Percentiles rank a stretch among this genome's conserved stretches.
Conservation (phyloP, 192 early-diverging fungal genomes). For the Coemansia sp. region DNA sequence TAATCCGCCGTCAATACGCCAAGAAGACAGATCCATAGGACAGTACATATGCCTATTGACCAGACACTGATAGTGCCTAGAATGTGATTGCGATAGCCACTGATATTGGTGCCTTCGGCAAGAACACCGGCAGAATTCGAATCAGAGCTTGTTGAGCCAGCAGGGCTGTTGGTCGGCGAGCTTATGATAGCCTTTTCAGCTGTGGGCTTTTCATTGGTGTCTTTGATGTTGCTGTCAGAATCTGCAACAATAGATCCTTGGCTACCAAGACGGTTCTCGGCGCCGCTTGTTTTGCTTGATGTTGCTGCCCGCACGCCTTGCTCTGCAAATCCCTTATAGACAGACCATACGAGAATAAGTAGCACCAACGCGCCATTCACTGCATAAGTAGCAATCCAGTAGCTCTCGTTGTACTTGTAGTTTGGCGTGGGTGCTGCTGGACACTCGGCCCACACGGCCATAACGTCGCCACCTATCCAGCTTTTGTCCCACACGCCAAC, state of each 20-base stretch:
- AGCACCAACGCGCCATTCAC: neutral
- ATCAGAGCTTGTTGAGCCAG: neutral
- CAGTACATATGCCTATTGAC: slow-evolving; percentile 28
- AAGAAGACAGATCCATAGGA: slow-evolving; percentile 50
- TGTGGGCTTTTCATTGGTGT: slow-evolving; percentile 12
- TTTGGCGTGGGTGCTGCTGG: neutral
- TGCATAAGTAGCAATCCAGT: neutral
- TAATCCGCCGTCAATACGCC: slow-evolving; percentile 57
- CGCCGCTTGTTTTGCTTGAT: neutral
- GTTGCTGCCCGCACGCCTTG: neutral
- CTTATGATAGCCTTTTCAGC: neutral
- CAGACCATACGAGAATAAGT: neutral
- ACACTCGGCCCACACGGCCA: neutral
- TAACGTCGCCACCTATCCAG: neutral
- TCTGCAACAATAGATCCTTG: neutral
- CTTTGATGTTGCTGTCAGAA: neutral
- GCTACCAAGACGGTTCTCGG: neutral
- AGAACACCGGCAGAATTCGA: neutral
- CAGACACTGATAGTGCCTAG: slow-evolving; percentile 47
- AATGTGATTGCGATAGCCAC: slow-evolving; percentile 44
- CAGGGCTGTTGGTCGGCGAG: neutral
- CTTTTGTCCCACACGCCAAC: neutral
- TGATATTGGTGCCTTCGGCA: slow-evolving; percentile 13
- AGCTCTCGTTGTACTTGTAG: neutral
- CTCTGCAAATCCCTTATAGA: neutral